Base-by-base conservation (phyloP, 2,329 filamentous ascomycete genomes). In the Xylaria digitata region DNA sequence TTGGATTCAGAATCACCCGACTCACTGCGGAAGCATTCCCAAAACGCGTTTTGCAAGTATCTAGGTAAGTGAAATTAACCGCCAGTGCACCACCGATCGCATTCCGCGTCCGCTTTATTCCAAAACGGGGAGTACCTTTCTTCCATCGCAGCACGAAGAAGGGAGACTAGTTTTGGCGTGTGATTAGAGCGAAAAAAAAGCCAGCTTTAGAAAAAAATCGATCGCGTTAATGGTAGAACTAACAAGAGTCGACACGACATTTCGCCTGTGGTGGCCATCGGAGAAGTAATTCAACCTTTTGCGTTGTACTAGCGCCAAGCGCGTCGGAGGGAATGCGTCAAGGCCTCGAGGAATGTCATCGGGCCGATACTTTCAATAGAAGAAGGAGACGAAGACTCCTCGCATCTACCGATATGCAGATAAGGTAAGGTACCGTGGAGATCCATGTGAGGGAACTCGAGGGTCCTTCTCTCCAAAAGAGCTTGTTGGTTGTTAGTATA, bases 331-430 rank as follows among this genome's bases (percentile, higher is more conserved):
- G 17, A 26, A 65, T 48, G 56, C 26, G 32, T 34, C 32, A 54
- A 26, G 60, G 42, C 60, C 45, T 37, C 30, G 8, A 57, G 46
- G 46, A 55, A 42, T 61, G 40, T 32, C 63, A 64, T 69, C 67
- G 64, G 67, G 45, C 67, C 67, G 64, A 69, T 61, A 50, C 56
- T 59, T 59, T 58, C 34, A 34, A 67, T 32, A 49, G 19, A 15
- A 58, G 52, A 55, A n/a, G 43, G 32, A 59, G 59, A 57, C 42
- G 46, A 50, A 48, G 60, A 40, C 45, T 34, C 17, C 21, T 62
- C 37, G 42, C 45, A 59, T 61, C 64, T 69, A 61, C 53, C 34
- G 43, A 60, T 63, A 37, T 56, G 23, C 15, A 59, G 49, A 57
- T 48, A 61, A 65, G 42, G 46, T 53, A 53, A 26, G 34, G 52